Conservation (phyloP, 2,329 filamentous ascomycete genomes). For the Epichloe sp. region DNA sequence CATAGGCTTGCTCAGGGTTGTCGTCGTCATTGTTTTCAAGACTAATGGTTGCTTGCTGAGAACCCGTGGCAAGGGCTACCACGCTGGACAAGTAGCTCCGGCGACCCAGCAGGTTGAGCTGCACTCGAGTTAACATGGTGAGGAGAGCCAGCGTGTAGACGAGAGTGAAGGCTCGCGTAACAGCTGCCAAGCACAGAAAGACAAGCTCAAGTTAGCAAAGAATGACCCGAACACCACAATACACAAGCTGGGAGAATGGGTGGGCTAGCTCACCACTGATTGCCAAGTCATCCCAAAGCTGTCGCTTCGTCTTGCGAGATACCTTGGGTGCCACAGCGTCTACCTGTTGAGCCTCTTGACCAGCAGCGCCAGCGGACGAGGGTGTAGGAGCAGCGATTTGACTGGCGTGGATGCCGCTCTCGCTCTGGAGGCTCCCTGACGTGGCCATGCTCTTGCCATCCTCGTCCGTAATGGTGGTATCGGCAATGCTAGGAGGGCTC, state of each 20-base stretch:
- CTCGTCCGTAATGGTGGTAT: constrained; percentile 69
- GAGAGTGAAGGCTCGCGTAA: constrained; percentile 81
- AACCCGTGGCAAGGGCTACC: constrained; percentile 72
- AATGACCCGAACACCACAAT: no score
- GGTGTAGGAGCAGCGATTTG: constrained; percentile 50
- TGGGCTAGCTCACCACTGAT: constrained; percentile 60
- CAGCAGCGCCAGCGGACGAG: constrained; percentile 21
- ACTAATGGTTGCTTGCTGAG: constrained; percentile 63
- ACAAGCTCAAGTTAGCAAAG: not conserved
- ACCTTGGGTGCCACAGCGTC: constrained; percentile 32
- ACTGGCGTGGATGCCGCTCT: constrained; percentile 72
- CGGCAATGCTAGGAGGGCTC: constrained; percentile 45
- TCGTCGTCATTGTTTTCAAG: constrained; percentile 92
- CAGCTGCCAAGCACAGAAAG: constrained; percentile 34
- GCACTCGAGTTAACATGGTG: constrained; percentile 83
- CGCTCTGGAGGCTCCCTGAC: constrained; percentile 55
- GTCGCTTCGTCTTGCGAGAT: constrained; percentile 64
- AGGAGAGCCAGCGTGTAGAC: constrained; percentile 84
- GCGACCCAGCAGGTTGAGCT: constrained; percentile 91
- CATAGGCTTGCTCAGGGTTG: constrained; percentile 66
- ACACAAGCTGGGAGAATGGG: not conserved
- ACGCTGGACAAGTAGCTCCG: constrained; percentile 94
- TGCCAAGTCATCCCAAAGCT: constrained; percentile 95
- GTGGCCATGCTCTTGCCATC: constrained; percentile 58
- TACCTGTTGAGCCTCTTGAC: constrained; percentile 24